Percentiles rank a stretch among this genome's conserved stretches.
phyloP scores from a whole-genome alignment of 2,329 filamentous ascomycete genomes.

The Talaromyces sp. region DNA sequence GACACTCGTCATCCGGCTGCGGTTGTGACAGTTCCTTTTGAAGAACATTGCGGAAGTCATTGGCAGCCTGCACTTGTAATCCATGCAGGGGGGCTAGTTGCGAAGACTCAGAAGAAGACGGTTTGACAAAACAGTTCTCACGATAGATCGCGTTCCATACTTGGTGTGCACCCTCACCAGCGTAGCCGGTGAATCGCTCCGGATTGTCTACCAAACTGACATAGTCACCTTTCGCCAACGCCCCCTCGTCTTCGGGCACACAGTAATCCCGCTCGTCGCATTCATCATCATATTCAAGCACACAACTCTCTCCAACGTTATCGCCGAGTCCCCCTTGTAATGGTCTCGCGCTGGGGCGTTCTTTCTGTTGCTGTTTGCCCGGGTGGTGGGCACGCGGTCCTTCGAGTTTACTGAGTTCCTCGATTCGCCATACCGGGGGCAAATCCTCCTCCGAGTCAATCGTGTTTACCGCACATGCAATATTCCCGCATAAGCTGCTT shows the following conservation, averaged over 20 bases:
- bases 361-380: conserved; percentile 66
- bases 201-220: conserved; percentile 91
- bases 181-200: conserved; percentile 92
- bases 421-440: conserved; percentile 83
- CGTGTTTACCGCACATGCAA: conserved; percentile 92
- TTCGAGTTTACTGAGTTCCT: conserved; percentile 86
- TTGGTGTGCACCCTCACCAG: conserved; percentile 76
- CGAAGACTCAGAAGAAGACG: conserved; percentile 28
- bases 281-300: conserved; percentile 95
- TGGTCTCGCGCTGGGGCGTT: conserved; percentile 66
- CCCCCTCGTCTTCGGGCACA: conserved; percentile 88
- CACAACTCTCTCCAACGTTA: conserved; percentile 87
- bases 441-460: conserved; percentile 94
- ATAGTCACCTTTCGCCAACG: conserved; percentile 85
- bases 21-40: conserved; percentile 35
- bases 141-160: conserved; percentile 97
- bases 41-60: conserved; percentile 60
- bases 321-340: conserved; percentile 80
- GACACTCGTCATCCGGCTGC: conserved; percentile 75
- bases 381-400: conserved; percentile 90
- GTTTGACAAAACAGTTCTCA: conserved; percentile 85
- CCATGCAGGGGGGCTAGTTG: conserved; percentile 37
- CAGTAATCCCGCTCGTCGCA: conserved; percentile 97
- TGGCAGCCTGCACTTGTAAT: conserved; percentile 50
- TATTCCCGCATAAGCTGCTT: conserved; percentile 92